Evolutionary conservation across 495 filamentous ascomycete genomes (phyloP), one percentile per base, ranked within the genome.

Genomic region (Durotheca rogersii): DNA sequence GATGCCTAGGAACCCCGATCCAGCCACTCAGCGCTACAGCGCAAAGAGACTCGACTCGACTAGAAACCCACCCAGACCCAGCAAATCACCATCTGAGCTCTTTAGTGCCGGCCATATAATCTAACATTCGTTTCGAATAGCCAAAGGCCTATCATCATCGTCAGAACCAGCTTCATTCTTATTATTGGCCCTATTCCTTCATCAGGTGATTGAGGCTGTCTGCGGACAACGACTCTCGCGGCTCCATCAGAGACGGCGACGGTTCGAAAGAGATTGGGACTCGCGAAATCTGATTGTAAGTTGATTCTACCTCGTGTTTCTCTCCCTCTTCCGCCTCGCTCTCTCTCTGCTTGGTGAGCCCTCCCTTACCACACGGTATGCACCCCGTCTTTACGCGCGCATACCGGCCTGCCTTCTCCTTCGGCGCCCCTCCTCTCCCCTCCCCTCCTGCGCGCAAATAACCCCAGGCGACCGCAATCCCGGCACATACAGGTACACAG

Each of bases 201-300:
- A 67, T 77, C 74, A 75, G 73, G 73, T 77, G 74, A 77, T 73
- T 69, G 52, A 61, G 51, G 31, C 57, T 51, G 48, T 57, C 74
- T 77, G 74, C 74, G 72, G 74, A 74, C 53, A 48, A 62, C 67
- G 61, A 70, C 71, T 72, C 59, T 59, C 51, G 50, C 48, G 62
- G 63, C 43, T 70, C 70, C 72, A 73, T 73, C 66, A 60, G 62
- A 59, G 58, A n/a, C n/a, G n/a, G n/a, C n/a, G n/a, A n/a, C n/a
- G n/a, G n/a, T n/a, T n/a, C n/a, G 30, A 17, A 40, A 53, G 44
- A 34, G 35, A 39, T 47, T 49, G 36, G 20, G 20, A 47, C 53
- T 51, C 36, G 48, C 61, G 60, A 65, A 64, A 69, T 58, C 55
- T 43, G 16, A n/a, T n/a, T n/a, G n/a, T n/a, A n/a, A n/a, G n/a